Conservation (phyloP, 2,329 filamentous ascomycete genomes). For the Dothistroma pini region DNA sequence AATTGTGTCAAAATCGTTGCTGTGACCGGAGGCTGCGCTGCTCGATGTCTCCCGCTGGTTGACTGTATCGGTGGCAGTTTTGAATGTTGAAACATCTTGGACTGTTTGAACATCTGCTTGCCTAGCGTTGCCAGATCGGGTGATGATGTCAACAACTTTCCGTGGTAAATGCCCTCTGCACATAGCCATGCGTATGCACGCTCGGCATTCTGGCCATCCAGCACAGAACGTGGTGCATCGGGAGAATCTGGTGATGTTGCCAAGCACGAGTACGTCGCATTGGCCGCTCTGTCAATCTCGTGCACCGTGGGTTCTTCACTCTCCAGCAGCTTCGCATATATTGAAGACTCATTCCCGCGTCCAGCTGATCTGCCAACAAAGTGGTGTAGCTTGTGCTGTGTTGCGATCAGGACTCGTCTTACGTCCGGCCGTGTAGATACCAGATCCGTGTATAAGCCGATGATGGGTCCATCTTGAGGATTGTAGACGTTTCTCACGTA, state of each 20-base stretch:
- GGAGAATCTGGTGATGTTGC: slow-evolving; percentile 70
- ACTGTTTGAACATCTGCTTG: slow-evolving; percentile 70
- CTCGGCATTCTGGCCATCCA: slow-evolving; percentile 44
- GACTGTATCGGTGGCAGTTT: slow-evolving; percentile 68
- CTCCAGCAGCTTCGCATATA: slow-evolving; percentile 86
- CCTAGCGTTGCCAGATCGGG: slow-evolving; percentile 63
- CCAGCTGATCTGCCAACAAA: slow-evolving; percentile 73
- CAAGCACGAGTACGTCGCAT: slow-evolving; percentile 61
- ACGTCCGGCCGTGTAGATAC: slow-evolving; percentile 66
- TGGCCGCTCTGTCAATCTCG: slow-evolving; percentile 62
- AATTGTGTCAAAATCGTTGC: slow-evolving; percentile 87
- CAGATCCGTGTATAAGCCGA: slow-evolving; percentile 79
- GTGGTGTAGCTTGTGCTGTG: slow-evolving; percentile 73
- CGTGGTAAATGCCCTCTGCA: slow-evolving; percentile 81
- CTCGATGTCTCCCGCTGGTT: slow-evolving; percentile 59
- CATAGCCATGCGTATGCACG: slow-evolving; percentile 87
- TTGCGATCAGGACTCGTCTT: slow-evolving; percentile 74
- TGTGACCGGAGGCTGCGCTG: slow-evolving; percentile 68
- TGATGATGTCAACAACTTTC: slow-evolving; percentile 61
- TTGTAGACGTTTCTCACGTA: slow-evolving; percentile 83
- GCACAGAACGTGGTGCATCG: slow-evolving; percentile 44
- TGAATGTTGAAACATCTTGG: slow-evolving; percentile 71
- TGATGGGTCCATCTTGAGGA: slow-evolving; percentile 75
- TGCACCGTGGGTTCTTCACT: slow-evolving; percentile 74
- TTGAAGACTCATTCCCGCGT: slow-evolving; percentile 71